Evolutionary conservation across 169 alveolate species (phyloP), one percentile per base, ranked within the genome.

Genomic region (Plasmodium coatneyi): DNA sequence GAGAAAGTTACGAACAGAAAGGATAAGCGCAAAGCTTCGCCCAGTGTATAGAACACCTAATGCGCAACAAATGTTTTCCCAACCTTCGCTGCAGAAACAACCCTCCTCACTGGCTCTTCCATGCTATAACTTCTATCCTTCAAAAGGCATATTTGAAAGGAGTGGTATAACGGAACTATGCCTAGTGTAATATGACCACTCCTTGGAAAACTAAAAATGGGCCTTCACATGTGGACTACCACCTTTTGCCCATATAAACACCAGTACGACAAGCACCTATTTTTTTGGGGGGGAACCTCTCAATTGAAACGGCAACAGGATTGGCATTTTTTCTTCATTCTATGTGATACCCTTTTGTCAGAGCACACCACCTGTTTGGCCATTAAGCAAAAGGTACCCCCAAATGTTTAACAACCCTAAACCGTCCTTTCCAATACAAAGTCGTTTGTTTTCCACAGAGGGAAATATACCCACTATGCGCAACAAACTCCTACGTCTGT

Each of bases 1-100:
- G 9, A 1, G 30, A 79, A 79, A 78, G 32, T 12, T 28, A 36
- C 4, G 34, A 78, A 78, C 5, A 39, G 39, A 79, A 79, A 32
- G n/a, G 54, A 79, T 41, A 30, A 78, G n/a, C 25, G 12, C 36
- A 78, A 79, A 39, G 25, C 52, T 14, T 30, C 19, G 12, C 22
- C 46, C 1, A n/a, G 82, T 72, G 82, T 72, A 79, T 79, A 71
- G 32, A 36, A 80, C 60, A 80, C 60, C 22, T 49, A 3, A 49
- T 0, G 7, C 9, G 60, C 25, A 22, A 49, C 60, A 49, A 6
- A 49, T 16, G 7, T 49, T 49, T 49, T 49, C 60, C 60, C 60
- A 0, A 49, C 60, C 19, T 49, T 49, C 60, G 60, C 60, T 2
- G 60, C 25, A 49, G 3, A 16, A 49, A 3, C 60, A 49, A 16